Conservation (phyloP, 805 yeast species). For the Suhomyces prunicola region DNA sequence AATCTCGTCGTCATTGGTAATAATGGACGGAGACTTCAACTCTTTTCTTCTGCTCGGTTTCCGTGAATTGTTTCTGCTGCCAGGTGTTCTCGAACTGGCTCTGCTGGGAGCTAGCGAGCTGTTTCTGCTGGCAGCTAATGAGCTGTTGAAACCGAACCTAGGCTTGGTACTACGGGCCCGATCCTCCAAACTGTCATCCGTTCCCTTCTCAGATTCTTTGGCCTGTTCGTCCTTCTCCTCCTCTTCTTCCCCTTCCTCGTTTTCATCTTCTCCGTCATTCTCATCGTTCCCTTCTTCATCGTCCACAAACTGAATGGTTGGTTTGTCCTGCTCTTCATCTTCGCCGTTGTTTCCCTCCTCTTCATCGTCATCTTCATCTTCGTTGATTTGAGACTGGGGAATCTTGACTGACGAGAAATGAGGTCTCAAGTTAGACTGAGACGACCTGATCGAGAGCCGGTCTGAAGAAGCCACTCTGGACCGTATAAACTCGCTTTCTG, state of each 20-base stretch:
- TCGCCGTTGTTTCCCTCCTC: slow-evolving; percentile 7
- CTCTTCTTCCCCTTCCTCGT: slow-evolving; percentile 11
- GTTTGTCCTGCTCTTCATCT: slow-evolving; percentile 32
- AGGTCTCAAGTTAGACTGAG: slow-evolving; percentile 46
- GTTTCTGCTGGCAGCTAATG: background rate
- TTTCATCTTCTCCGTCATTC: slow-evolving; percentile 15
- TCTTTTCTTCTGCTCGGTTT: background rate
- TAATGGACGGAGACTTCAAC: slow-evolving; percentile 31
- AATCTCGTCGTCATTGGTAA: slow-evolving; percentile 35
- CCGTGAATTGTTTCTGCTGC: background rate
- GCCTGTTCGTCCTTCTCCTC: slow-evolving; percentile 3
- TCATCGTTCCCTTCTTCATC: slow-evolving; percentile 33
- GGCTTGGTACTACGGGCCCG: background rate
- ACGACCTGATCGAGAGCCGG: slow-evolving; percentile 30
- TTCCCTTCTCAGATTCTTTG: background rate
- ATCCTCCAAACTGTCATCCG: background rate
- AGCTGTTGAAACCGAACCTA: background rate
- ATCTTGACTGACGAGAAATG: slow-evolving; percentile 69
- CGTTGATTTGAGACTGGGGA: slow-evolving; percentile 64
- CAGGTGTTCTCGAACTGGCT: background rate
- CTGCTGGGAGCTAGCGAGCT: background rate
- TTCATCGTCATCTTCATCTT: slow-evolving; percentile 57
- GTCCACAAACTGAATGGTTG: slow-evolving; percentile 59
- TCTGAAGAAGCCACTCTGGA: slow-evolving; percentile 16
- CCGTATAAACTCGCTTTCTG: background rate